Evolutionary conservation across 1,284 basidiomycete species (phyloP), one percentile per base, ranked within the genome.

Genomic region (Ceratobasidium sp.): DNA sequence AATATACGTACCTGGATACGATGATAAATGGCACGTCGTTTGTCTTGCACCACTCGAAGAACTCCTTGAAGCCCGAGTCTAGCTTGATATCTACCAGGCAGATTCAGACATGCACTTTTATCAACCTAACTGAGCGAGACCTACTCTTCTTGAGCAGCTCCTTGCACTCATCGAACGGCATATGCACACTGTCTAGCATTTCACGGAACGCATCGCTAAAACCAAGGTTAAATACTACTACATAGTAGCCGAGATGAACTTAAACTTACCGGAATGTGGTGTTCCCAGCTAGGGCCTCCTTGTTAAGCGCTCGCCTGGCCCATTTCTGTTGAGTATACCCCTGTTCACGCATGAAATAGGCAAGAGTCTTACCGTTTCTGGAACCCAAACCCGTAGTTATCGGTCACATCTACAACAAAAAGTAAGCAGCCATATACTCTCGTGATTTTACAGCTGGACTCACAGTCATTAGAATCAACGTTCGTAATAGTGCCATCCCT

Each of bases 401-500:
- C 91, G 57, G 92, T 93, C 84, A 94, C 80, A 80, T 89, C 91
- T 93, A 55, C 67, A 43, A 46, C 43, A 50, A 16, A 1, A 4
- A 18, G n/a, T 59, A 50, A 44, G 47, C 26, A 28, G 23, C 13
- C 21, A 43, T 76, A 57, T 55, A 47, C 43, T 23, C 44, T 14
- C 44, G 14, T 72, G 54, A 57, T 35, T 58, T 61, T n/a, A 49
- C 49, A 32, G 30, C 26, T 32, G 38, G 58, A 14, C 90, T 76
- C 79, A 93, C 92, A 95, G 79, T 97, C 95, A 82, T 97, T 97
- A 23, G 92, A 94, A 82, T 97, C 94, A 77, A 87, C 87, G 59
- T 88, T 94, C 7, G 94, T 96, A 82, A 96, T 96, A 26, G 94
- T 97, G 78, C 94, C 95, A 83, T 96, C 95, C 94, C 91, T 93